Evolutionary conservation across 805 yeast species (phyloP), one percentile per base, ranked within the genome.

Genomic region (Ogataea methanolica): DNA sequence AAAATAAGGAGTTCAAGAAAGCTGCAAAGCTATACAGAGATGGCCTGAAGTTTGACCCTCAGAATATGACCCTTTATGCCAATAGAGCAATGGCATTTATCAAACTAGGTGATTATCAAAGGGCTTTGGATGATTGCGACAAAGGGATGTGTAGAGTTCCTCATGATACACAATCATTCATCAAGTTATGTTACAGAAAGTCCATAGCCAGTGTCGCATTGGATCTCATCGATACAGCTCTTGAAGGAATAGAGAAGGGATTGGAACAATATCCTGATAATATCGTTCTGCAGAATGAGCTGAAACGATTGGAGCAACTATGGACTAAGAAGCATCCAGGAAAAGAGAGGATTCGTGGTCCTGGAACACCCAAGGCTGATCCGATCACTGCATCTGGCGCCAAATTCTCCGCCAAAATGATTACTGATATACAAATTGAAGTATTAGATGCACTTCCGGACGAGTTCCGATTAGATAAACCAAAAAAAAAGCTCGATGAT

Each of bases 81-180:
- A 86, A 86, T 58, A 66, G 85, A 39, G 85, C 94, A 0, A 80
- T 81, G 69, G 72, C 88, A n/a, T 72, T 76, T 51, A 59, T 84
- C 37, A 80, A 81, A 47, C 59, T 80, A 4, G 56, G 67, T 6
- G 73, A 75, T 33, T 81, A 75, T 72, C 55, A 62, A 2, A 64
- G 74, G 16, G 87, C 83, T 2, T 56, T 76, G 3, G 59, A 62
- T 17, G 81, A 77, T 48, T 76, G 86, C 50, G 61, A 73, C 11
- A 56, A 57, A 15, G 91, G 88, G 0, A 61, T 84, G 15, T 41
- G 48, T 1, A 39, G 65, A 2, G 16, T 46, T 17, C 39, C 39
- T 11, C 34, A 21, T 5, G 60, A 56, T 5, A 56, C 66, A 2
- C 69, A 67, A 36, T 68, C 77, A 0, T 53, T 57, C 36, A 63